phyloP scores from a whole-genome alignment of 2,329 filamentous ascomycete genomes.

The Arthrinium phaeospermum region DNA sequence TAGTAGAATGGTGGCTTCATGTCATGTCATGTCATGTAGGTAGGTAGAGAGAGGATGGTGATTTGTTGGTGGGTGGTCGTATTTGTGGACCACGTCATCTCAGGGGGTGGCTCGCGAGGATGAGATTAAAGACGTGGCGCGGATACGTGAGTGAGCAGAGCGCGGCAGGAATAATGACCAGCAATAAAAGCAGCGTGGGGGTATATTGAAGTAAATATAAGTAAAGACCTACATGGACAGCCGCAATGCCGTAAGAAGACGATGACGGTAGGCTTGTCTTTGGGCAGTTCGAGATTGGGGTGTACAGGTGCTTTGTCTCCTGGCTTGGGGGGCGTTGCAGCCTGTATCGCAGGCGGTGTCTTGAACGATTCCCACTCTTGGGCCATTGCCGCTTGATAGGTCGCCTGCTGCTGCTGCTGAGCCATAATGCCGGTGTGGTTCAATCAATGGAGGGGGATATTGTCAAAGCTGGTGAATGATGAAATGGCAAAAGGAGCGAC shows the following conservation, averaged over 20 bases:
- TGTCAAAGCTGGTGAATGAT: neutral
- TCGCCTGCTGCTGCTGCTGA: constrained; percentile 25
- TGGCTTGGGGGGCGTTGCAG: constrained; percentile 55
- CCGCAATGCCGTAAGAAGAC: constrained; percentile 76
- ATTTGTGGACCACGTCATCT: neutral
- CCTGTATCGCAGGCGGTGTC: constrained; percentile 46
- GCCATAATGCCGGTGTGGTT: neutral
- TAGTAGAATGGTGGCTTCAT: neutral
- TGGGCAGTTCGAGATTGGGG: constrained; percentile 56
- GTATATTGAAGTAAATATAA: constrained; percentile 6
- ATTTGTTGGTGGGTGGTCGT: neutral
- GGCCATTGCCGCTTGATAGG: constrained; percentile 33
- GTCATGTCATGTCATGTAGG: too few species aligned
- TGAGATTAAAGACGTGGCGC: neutral
- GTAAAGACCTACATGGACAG: constrained; percentile 66
- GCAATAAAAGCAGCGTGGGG: neutral
- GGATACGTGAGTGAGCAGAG: neutral
- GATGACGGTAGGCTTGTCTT: constrained; percentile 63
- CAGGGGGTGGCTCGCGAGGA: neutral
- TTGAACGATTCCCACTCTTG: constrained; percentile 50
- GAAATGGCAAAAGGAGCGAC: neutral
- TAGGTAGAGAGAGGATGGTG: neutral
- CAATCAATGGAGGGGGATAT: neutral
- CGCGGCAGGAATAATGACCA: neutral
- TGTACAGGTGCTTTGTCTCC: constrained; percentile 63